Percentiles rank a stretch among this genome's conserved stretches.
Conservation (phyloP, 371 early-diverging fungal genomes). For the Batkoa obscura region DNA sequence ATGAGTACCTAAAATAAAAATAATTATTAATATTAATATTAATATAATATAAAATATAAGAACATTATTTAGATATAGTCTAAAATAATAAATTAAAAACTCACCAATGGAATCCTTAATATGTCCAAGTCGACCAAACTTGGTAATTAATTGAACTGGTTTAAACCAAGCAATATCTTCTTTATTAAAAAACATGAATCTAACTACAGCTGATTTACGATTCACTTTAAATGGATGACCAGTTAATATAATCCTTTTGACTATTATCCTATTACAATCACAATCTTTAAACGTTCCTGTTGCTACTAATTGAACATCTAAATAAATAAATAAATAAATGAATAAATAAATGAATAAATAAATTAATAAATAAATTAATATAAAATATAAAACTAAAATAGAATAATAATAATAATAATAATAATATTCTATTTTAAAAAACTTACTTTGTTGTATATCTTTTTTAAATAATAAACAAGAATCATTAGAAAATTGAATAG, state of each 20-base stretch:
- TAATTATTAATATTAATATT: no score
- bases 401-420: neutral
- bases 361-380: neutral
- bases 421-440: neutral
- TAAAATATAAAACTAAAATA: neutral
- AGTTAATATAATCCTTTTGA: constrained; percentile 83
- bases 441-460: no score
- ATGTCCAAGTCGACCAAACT: constrained; percentile 79
- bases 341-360: neutral
- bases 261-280: constrained; percentile 70
- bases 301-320: constrained; percentile 43
- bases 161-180: constrained; percentile 85
- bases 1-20: constrained; percentile 65
- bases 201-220: constrained; percentile 76
- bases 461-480: no score
- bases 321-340: no score
- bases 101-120: constrained; percentile 44
- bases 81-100: neutral
- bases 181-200: constrained; percentile 92
- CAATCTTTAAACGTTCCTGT: constrained; percentile 55
- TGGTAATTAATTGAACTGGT: constrained; percentile 79
- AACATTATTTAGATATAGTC: neutral
- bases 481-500: constrained; percentile 24
- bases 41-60: no score
- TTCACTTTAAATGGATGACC: constrained; percentile 89